These are phyloP conservation scores for Pseudocercospora macadamiae DNA, from an alignment of 2,329 filamentous ascomycete genomes.

Conservation along the genomic window DNA sequence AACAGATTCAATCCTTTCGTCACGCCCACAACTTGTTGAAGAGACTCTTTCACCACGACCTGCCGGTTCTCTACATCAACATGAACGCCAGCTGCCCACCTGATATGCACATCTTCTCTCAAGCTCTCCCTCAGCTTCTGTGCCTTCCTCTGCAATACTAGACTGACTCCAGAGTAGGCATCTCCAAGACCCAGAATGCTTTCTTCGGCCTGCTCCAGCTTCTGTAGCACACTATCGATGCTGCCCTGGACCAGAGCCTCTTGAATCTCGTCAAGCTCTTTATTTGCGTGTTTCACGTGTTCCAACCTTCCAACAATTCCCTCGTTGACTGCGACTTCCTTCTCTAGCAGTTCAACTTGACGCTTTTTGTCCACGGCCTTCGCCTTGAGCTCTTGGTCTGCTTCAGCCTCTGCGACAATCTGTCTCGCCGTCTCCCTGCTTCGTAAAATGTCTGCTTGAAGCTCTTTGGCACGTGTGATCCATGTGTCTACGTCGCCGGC, in stretches of 20 bases:
- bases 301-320: conserved; percentile 55
- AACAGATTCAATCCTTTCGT: conserved; percentile 31
- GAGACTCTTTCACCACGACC: conserved; percentile 58
- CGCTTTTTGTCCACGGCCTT: conserved; percentile 63
- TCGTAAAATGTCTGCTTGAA: conserved; percentile 82
- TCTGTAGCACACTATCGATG: conserved; percentile 52
- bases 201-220: conserved; percentile 53
- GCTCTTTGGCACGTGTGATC: conserved; percentile 79
- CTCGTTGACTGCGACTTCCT: conserved; percentile 63
- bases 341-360: conserved; percentile 59
- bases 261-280: conserved; percentile 52
- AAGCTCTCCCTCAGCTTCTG: conserved; percentile 69
- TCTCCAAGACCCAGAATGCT: conserved; percentile 59
- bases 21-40: conserved; percentile 25
- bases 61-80: conserved; percentile 61
- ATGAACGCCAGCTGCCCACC: conserved; percentile 75
- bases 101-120: conserved; percentile 65
- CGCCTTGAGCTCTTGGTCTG: conserved; percentile 64
- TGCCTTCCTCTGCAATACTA: conserved; percentile 66
- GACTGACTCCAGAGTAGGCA: conserved; percentile 64
- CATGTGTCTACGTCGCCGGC: conserved; percentile 81
- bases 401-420: conserved; percentile 77
- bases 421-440: conserved; percentile 79
- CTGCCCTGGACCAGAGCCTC: conserved; percentile 48
- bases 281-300: conserved; percentile 54